phyloP scores from a whole-genome alignment of 257 asterid species.

The Solanum pimpinellifolium region DNA sequence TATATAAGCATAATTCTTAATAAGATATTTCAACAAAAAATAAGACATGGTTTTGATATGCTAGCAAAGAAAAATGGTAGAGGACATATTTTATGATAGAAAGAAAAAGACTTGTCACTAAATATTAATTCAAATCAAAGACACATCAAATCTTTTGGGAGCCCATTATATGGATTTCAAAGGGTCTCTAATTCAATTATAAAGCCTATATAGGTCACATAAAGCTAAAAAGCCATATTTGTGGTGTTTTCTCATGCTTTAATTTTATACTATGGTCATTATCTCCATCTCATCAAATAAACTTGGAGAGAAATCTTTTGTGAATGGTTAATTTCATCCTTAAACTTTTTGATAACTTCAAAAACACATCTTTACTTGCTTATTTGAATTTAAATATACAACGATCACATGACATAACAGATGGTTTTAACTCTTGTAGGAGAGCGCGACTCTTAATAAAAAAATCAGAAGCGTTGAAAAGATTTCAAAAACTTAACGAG shows the following conservation, averaged over 20 bases:
- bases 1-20: neutral
- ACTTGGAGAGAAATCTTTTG: neutral
- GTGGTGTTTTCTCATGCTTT: neutral
- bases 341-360: neutral
- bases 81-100: neutral
- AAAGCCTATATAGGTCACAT: neutral
- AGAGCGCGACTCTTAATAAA: neutral
- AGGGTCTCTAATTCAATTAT: neutral
- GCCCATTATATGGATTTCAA: neutral
- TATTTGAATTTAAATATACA: too few species aligned
- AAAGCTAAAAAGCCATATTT: neutral
- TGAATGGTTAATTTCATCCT: too few species aligned
- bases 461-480: neutral
- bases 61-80: neutral
- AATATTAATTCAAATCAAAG: neutral
- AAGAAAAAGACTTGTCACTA: neutral
- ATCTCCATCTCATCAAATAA: neutral
- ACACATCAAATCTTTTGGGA: neutral
- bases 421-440: neutral
- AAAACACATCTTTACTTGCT: fast-evolving
- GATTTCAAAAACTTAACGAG: neutral
- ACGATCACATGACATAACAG: neutral
- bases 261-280: neutral
- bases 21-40: neutral
- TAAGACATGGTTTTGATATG: neutral